Evolutionary conservation across 495 filamentous ascomycete species (phyloP).

Genomic region (Neurospora pannonica): DNA sequence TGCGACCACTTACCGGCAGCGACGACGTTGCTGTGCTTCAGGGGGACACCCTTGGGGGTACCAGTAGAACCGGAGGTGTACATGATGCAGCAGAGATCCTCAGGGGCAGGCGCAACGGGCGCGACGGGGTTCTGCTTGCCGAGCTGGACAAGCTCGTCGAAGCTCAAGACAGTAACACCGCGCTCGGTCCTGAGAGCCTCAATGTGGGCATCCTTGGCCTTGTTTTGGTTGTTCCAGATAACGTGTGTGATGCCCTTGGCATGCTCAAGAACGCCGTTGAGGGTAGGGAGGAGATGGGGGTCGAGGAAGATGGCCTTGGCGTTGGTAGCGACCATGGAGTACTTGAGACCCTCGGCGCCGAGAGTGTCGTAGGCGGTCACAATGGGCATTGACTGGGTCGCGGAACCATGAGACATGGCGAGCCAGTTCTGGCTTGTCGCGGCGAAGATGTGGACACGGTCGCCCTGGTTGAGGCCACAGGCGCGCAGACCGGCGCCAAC

Average conservation of each 20-base stretch:
- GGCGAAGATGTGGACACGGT: slow-evolving; percentile 81
- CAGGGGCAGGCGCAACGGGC: slow-evolving; percentile 65
- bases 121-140: slow-evolving; percentile 79
- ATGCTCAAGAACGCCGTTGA: slow-evolving; percentile 72
- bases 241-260: slow-evolving; percentile 70
- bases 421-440: slow-evolving; percentile 81
- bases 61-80: slow-evolving; percentile 99
- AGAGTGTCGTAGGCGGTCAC: slow-evolving; percentile 77
- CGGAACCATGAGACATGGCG: slow-evolving; percentile 46
- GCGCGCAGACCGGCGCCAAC: slow-evolving; percentile 71
- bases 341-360: slow-evolving; percentile 83
- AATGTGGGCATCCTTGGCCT: slow-evolving; percentile 68
- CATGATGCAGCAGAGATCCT: slow-evolving; percentile 97
- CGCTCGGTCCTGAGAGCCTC: slow-evolving; percentile 68
- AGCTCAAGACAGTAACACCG: slow-evolving; percentile 65
- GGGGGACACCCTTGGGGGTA: slow-evolving; percentile 85
- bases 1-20: slow-evolving; percentile 58
- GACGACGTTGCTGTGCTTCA: slow-evolving; percentile 83
- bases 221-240: slow-evolving; percentile 78
- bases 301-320: slow-evolving; percentile 89
- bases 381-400: slow-evolving; percentile 53
- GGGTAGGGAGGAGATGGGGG: slow-evolving; percentile 67
- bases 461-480: slow-evolving; percentile 62
- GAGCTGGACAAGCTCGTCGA: slow-evolving; percentile 73
- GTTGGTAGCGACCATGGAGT: slow-evolving; percentile 81